phyloP scores from a whole-genome alignment of 1,284 basidiomycete genomes.

The Heterobasidion occidentale region DNA sequence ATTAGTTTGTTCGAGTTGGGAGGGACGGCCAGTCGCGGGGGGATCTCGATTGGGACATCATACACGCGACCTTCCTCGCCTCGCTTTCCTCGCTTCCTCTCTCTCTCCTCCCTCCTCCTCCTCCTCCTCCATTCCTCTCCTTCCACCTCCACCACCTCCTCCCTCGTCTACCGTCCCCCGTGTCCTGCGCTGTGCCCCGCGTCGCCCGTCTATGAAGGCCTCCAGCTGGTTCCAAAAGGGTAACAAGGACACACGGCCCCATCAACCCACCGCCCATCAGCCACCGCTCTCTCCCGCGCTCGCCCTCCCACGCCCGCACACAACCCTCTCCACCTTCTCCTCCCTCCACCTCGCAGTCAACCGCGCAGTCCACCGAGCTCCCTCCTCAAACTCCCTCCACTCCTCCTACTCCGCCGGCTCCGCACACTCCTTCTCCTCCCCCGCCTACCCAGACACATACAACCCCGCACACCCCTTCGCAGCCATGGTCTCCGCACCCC shows the following conservation, averaged over 20 bases:
- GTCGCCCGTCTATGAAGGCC: constrained; percentile 9
- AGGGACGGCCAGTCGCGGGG: background rate
- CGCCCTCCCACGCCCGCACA: constrained; percentile 27
- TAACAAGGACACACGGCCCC: constrained; percentile 7
- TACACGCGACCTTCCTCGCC: no score
- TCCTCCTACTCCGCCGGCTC: constrained; percentile 25
- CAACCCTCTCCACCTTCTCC: constrained; percentile 22
- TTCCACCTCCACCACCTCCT: background rate
- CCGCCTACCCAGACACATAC: constrained; percentile 12
- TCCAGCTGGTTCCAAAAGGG: constrained; percentile 13
- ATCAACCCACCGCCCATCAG: constrained; percentile 12
- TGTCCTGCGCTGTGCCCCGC: background rate
- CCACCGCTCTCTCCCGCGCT: constrained; percentile 31
- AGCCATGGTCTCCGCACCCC: constrained; percentile 48
- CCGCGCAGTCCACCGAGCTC: constrained; percentile 21
- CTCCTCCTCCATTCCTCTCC: background rate
- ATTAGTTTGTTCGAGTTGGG: background rate
- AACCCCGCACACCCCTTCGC: constrained; percentile 38
- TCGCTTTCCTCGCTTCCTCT: no score
- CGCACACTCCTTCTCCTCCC: constrained; percentile 15
- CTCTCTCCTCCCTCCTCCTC: no score
- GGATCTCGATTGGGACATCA: no score
- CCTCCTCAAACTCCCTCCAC: constrained; percentile 28
- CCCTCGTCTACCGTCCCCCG: background rate
- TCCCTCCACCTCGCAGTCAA: constrained; percentile 32